Evolutionary conservation across 805 yeast species (phyloP).

Genomic region (Candida berthetii): DNA sequence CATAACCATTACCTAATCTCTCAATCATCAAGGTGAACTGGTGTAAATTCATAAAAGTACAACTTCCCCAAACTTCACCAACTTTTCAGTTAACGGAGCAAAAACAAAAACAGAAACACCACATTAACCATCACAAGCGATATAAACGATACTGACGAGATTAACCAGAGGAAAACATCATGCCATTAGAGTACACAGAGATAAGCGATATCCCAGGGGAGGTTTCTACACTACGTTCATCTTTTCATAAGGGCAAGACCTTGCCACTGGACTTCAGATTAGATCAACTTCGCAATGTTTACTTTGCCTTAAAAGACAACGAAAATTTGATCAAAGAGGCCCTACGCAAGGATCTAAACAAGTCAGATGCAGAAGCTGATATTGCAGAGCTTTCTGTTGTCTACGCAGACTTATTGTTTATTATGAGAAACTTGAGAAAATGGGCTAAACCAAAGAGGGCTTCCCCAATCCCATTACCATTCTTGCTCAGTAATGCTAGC

Average conservation of each 20-base stretch:
- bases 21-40: no score
- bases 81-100: no score
- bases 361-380: constrained; percentile 56
- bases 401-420: constrained; percentile 48
- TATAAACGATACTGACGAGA: background rate
- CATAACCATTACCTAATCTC: no score
- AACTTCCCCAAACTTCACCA: no score
- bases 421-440: constrained; percentile 50
- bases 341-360: constrained; percentile 58
- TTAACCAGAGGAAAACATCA: no score
- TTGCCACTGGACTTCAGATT: constrained; percentile 49
- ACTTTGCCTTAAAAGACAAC: constrained; percentile 56
- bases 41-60: no score
- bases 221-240: constrained; percentile 33
- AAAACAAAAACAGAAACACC: no score
- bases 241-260: constrained; percentile 40
- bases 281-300: constrained; percentile 60
- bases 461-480: constrained; percentile 11
- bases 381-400: constrained; percentile 48
- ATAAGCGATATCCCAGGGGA: constrained; percentile 39
- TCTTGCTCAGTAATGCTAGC: constrained; percentile 11
- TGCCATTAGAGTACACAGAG: constrained; percentile 31
- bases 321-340: constrained; percentile 50
- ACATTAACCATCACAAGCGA: no score
- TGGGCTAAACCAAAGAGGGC: constrained; percentile 51